These are phyloP conservation scores for Filobasidium floriforme DNA, from an alignment of 768 basidiomycete genomes.

Conservation along the genomic window DNA sequence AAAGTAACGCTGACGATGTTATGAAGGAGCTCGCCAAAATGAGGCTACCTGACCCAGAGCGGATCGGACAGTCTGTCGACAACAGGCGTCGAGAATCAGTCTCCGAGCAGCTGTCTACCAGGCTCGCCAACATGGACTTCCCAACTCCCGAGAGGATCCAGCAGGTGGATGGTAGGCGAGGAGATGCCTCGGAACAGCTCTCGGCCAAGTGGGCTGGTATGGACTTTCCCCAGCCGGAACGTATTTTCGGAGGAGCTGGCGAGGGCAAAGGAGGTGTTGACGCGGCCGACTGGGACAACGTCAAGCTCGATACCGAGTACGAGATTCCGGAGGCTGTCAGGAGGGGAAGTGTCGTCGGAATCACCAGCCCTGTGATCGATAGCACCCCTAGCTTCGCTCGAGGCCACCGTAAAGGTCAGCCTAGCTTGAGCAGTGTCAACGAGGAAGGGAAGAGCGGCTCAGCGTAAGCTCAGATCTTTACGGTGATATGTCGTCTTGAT, in stretches of 20 bases:
- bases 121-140: slow-evolving; percentile 39
- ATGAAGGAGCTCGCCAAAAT: slow-evolving; percentile 16
- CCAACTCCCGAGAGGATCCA: slow-evolving; percentile 39
- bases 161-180: slow-evolving; percentile 18
- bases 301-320: slow-evolving; percentile 36
- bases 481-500: not conserved
- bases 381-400: slow-evolving; percentile 3
- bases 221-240: slow-evolving; percentile 43
- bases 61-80: slow-evolving; percentile 28
- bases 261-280: slow-evolving; percentile 38
- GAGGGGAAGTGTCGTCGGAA: slow-evolving; percentile 25
- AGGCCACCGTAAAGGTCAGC: slow-evolving; percentile 15
- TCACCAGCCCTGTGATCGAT: slow-evolving; percentile 16
- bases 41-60: slow-evolving; percentile 40
- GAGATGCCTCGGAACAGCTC: slow-evolving; percentile 39
- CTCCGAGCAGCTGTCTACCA: slow-evolving; percentile 36
- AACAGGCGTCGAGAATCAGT: slow-evolving; percentile 36
- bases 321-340: slow-evolving; percentile 43
- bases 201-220: slow-evolving; percentile 34
- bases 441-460: slow-evolving; percentile 1
- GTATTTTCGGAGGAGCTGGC: slow-evolving; percentile 36
- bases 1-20: slow-evolving; percentile 13
- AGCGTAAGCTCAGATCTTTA: slow-evolving; percentile 9
- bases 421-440: slow-evolving; percentile 22
- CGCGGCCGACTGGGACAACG: slow-evolving; percentile 42